phyloP scores from a whole-genome alignment of 2,329 filamentous ascomycete species.

The Colletotrichum sp. region DNA sequence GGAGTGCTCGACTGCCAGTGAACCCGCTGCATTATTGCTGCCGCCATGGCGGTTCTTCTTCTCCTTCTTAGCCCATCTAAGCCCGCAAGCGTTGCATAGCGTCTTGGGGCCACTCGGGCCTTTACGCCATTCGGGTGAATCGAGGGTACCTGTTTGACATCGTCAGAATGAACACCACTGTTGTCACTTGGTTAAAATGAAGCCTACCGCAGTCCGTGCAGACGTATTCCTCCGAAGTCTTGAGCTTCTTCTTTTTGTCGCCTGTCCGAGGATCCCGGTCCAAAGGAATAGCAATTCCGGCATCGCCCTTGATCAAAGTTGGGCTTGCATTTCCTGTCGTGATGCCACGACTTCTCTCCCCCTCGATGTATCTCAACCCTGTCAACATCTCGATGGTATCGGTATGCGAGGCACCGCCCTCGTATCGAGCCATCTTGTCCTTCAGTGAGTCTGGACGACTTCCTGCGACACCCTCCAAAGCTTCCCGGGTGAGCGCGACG shows the following conservation, averaged over 20 bases:
- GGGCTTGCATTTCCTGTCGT: conserved; percentile 86
- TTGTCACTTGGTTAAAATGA: background rate
- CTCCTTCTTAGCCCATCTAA: conserved; percentile 79
- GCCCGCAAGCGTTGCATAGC: conserved; percentile 91
- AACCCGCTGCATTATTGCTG: background rate
- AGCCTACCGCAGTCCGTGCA: conserved; percentile 87
- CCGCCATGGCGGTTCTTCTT: conserved; percentile 63
- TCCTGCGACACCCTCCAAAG: conserved; percentile 74
- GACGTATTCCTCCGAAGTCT: conserved; percentile 86
- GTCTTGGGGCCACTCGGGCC: conserved; percentile 93
- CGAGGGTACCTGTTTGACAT: conserved; percentile 68
- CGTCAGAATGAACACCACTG: background rate
- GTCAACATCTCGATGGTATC: conserved; percentile 95
- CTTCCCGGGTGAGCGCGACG: conserved; percentile 76
- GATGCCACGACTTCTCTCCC: conserved; percentile 86
- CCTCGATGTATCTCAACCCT: conserved; percentile 84
- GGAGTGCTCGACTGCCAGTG: conserved; percentile 13
- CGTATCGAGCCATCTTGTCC: conserved; percentile 85
- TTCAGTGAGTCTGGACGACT: conserved; percentile 76
- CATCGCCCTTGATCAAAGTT: conserved; percentile 82
- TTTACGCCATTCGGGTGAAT: conserved; percentile 95
- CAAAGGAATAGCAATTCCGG: conserved; percentile 81
- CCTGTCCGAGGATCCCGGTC: conserved; percentile 76
- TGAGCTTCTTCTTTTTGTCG: conserved; percentile 89
- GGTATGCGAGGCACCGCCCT: conserved; percentile 71